These are phyloP conservation scores for Starmera pachycereana DNA, from an alignment of 805 yeast species.

Conservation along the genomic window DNA sequence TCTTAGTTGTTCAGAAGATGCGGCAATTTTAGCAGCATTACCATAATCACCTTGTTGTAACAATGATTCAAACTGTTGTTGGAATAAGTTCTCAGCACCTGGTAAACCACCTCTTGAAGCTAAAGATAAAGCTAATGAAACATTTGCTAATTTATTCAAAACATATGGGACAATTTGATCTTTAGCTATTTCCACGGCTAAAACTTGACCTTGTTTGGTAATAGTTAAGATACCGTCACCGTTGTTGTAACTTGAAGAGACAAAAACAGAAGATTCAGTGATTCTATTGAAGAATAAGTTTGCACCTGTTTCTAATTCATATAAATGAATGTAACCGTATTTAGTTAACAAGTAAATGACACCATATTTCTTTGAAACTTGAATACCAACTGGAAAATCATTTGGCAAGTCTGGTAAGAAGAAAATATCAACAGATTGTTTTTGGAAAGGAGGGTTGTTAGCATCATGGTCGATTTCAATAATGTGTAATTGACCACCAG, in stretches of 20 bases:
- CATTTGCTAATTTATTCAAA: conserved; percentile 75
- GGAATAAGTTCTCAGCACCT: conserved; percentile 90
- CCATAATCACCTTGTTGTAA: conserved; percentile 79
- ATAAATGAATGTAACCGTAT: conserved; percentile 91
- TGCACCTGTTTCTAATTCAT: conserved; percentile 87
- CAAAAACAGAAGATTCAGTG: conserved; percentile 90
- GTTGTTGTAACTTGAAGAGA: conserved; percentile 64
- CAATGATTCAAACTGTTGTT: conserved; percentile 83
- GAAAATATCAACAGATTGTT: conserved; percentile 86
- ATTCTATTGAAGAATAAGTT: conserved; percentile 93
- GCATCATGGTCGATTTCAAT: conserved; percentile 94
- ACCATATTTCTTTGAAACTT: conserved; percentile 79
- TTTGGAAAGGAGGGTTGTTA: conserved; percentile 74
- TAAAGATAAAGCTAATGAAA: conserved; percentile 73
- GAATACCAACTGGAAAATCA: conserved; percentile 93
- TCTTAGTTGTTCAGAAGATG: conserved; percentile 85
- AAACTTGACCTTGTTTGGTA: conserved; percentile 91
- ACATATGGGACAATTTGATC: conserved; percentile 84
- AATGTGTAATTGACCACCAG: conserved; percentile 73
- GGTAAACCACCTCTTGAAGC: conserved; percentile 95
- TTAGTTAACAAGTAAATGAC: conserved; percentile 84
- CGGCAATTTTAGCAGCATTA: conserved; percentile 94
- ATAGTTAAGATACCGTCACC: conserved; percentile 84
- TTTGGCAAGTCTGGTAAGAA: conserved; percentile 94
- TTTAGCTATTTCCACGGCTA: conserved; percentile 81